Base-by-base conservation (phyloP, 257 asterid genomes). In the Solanum chilense region DNA sequence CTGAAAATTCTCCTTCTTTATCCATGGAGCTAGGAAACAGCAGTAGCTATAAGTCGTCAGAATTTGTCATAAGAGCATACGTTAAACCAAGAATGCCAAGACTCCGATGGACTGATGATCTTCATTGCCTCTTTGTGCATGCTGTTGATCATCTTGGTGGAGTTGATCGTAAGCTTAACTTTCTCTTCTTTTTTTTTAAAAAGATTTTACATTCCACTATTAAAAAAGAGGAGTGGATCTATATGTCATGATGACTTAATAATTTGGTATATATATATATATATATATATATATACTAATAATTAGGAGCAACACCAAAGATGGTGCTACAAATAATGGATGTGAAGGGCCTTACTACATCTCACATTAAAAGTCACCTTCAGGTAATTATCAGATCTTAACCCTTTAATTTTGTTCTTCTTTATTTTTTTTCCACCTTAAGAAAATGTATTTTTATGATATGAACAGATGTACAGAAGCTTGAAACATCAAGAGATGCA, bases 341-440 rank as follows among this genome's bases (percentile, higher is more conserved):
- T 91, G 96, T 93, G 85, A 92, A 90, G 87, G 98, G 94, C 84
- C 86, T 95, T 81, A 92, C 95, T 2, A 91, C 93, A 83, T 91
- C 98, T 42, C 98, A 95, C 86, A 93, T 95, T 56, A 95, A 95
- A 91, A 94, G 98, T 88, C 98, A 95, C 76, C 95, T 95, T 60
- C 98, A 95, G 98, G 98, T 95, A 60, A 9, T 60, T 31, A 31
- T 3, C 35, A 31, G 0, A 31, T 31, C 35, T 6, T 56, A 56
- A 56, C 7, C 37, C 2, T 39, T 39, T 39, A 6, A 52, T 52
- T 52, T 3, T 52, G 0, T 52, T 15, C 3, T 2, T 2, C 0
- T 21, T 21, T 3, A 0, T 23, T 1, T 10, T 9, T 2, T 1
- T 2, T 14, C 31, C 15, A 64, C 33, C 18, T n/a, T 44, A 78